Evolutionary conservation across 1,284 basidiomycete genomes (phyloP).

Genomic region (Rhodotorula sp.): DNA sequence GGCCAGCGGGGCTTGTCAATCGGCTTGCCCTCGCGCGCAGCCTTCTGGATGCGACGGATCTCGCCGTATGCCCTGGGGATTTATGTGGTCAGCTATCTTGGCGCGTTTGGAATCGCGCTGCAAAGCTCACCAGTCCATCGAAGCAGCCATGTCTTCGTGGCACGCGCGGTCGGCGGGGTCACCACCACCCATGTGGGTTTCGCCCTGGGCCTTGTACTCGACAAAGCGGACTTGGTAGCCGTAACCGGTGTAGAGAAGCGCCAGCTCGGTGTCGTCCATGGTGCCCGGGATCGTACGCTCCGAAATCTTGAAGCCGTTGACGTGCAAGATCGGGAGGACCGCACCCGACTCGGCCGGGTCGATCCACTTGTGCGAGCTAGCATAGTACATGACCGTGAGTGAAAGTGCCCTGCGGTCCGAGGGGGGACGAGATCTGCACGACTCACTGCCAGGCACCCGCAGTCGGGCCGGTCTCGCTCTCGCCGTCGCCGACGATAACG

Average conservation of each 20-base stretch:
- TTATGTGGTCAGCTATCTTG: not conserved
- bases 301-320: slow-evolving; percentile 75
- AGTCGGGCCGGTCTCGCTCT: slow-evolving; percentile 81
- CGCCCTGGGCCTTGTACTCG: slow-evolving; percentile 56
- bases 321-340: slow-evolving; percentile 80
- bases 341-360: slow-evolving; percentile 88
- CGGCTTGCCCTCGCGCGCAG: slow-evolving; percentile 67
- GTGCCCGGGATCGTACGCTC: slow-evolving; percentile 82
- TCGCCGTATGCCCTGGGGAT: slow-evolving; percentile 43
- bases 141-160: slow-evolving; percentile 64
- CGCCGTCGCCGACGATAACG: slow-evolving; percentile 81
- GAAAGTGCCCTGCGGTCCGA: not conserved
- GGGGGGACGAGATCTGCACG: not conserved
- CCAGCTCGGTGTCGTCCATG: slow-evolving; percentile 83
- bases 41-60: slow-evolving; percentile 65
- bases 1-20: slow-evolving; percentile 84
- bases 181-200: slow-evolving; percentile 32
- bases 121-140: slow-evolving; percentile 70
- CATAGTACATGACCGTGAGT: not conserved
- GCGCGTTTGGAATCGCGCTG: too few relatives aligned
- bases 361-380: slow-evolving; percentile 69
- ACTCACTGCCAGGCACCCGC: slow-evolving; percentile 56
- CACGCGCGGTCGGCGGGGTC: slow-evolving; percentile 53
- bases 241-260: slow-evolving; percentile 61
- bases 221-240: slow-evolving; percentile 82